phyloP scores from a whole-genome alignment of 1,284 basidiomycete genomes.

The Malassezia slooffiae region DNA sequence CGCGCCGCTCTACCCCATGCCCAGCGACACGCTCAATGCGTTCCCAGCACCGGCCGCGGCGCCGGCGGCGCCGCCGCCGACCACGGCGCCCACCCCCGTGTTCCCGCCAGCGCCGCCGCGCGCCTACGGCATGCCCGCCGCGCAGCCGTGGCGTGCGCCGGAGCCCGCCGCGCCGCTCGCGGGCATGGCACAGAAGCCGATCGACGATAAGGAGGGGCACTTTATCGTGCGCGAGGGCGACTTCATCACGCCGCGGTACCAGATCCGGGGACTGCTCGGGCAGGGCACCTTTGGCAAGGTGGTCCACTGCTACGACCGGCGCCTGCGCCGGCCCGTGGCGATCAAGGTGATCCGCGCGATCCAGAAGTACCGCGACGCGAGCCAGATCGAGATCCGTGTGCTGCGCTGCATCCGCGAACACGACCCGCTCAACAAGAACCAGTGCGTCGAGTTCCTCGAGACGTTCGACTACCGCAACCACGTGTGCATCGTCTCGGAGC shows the following conservation, averaged over 20 bases:
- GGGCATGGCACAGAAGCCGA: conserved; percentile 7
- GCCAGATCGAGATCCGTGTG: conserved; percentile 94
- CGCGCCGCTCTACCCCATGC: too few relatives aligned
- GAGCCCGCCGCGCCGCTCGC: background rate
- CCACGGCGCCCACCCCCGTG: background rate
- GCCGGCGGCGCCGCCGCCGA: background rate
- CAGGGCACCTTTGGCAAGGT: conserved; percentile 99
- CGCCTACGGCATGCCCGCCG: background rate
- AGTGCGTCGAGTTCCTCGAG: conserved; percentile 91
- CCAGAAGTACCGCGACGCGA: conserved; percentile 72
- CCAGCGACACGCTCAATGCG: too few relatives aligned
- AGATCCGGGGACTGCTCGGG: conserved; percentile 76
- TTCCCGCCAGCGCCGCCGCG: background rate
- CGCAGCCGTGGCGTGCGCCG: background rate
- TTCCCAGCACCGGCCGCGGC: too few relatives aligned
- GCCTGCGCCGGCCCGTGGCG: conserved; percentile 61
- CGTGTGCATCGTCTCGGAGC: conserved; percentile 91
- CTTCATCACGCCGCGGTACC: conserved; percentile 38
- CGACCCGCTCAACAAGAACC: conserved; percentile 79
- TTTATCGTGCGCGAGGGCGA: conserved; percentile 47
- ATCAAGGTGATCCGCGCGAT: conserved; percentile 78
- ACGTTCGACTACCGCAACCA: conserved; percentile 97
- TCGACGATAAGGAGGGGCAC: conserved; percentile 49
- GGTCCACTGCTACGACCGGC: conserved; percentile 78
- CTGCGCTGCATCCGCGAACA: conserved; percentile 79